These are phyloP conservation scores for Rubia balearica DNA, from an alignment of 305 asterid species.

Conservation along the genomic window DNA sequence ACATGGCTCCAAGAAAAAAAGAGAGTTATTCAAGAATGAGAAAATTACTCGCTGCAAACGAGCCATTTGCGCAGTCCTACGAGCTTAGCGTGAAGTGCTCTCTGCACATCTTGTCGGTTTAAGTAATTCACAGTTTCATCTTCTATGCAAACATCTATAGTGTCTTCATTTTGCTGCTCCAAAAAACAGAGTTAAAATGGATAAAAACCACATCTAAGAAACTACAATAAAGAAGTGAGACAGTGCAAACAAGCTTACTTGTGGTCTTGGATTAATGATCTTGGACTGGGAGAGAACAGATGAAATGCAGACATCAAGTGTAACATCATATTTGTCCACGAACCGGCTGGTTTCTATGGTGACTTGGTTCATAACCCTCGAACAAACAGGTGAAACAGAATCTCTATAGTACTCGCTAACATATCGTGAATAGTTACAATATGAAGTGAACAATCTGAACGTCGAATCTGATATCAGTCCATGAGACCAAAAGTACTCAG, in stretches of 20 bases:
- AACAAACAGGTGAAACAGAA: conserved; percentile 42
- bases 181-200: not conserved
- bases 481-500: conserved; percentile 68
- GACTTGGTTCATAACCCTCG: conserved; percentile 45
- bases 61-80: conserved; percentile 59
- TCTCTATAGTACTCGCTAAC: conserved; percentile 51
- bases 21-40: not conserved
- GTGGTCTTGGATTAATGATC: conserved; percentile 42
- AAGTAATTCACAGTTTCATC: conserved; percentile 56
- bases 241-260: conserved; percentile 24
- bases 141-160: conserved; percentile 59
- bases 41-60: conserved; percentile 66
- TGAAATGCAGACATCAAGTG: conserved; percentile 62
- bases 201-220: not conserved
- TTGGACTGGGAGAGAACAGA: conserved; percentile 58
- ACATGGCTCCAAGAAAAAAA: not conserved
- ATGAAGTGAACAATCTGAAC: conserved; percentile 40
- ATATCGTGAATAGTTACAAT: conserved; percentile 52
- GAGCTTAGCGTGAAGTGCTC: conserved; percentile 67
- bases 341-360: conserved; percentile 51
- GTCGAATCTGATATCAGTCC: conserved; percentile 60
- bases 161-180: conserved; percentile 40
- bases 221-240: not conserved
- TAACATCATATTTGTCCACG: conserved; percentile 58
- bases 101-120: conserved; percentile 54